Percentiles rank a stretch among this genome's conserved stretches.
Evolutionary conservation across 352 stramenopile species (phyloP).

Genomic region (Phytopythium delawarense): DNA sequence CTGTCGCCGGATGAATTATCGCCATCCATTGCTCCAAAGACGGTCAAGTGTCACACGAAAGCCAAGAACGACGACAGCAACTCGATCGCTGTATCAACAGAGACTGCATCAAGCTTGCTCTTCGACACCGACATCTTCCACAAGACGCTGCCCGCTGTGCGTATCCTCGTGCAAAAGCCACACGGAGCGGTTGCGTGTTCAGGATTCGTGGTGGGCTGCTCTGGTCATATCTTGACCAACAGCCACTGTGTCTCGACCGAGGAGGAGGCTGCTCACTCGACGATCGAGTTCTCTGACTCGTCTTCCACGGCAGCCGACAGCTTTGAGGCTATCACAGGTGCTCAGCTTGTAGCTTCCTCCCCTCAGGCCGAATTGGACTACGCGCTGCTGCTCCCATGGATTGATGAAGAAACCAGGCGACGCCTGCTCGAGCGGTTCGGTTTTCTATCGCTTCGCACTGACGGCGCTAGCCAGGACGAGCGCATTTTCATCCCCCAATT

Average conservation of each 20-base stretch:
- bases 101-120: slow-evolving; percentile 17
- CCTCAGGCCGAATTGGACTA: slow-evolving; percentile 29
- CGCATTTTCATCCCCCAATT: slow-evolving; percentile 59
- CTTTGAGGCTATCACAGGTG: slow-evolving; percentile 24
- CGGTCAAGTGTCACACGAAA: not conserved
- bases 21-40: not conserved
- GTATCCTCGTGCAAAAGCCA: slow-evolving; percentile 43
- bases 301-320: slow-evolving; percentile 12
- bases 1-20: not conserved
- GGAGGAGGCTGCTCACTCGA: slow-evolving; percentile 22
- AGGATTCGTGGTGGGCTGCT: slow-evolving; percentile 46
- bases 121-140: slow-evolving; percentile 14
- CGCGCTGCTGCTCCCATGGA: slow-evolving; percentile 24
- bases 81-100: not conserved
- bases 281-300: slow-evolving; percentile 50
- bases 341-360: slow-evolving; percentile 30
- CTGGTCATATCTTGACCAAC: slow-evolving; percentile 56
- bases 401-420: not conserved
- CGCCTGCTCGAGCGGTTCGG: slow-evolving; percentile 31
- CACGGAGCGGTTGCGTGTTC: slow-evolving; percentile 41
- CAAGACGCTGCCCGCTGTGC: slow-evolving; percentile 21
- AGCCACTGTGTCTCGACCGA: slow-evolving; percentile 40
- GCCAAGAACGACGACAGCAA: not conserved
- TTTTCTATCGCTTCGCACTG: slow-evolving; percentile 32
- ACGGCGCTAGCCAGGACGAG: slow-evolving; percentile 15